Conservation (phyloP, 495 filamentous ascomycete species). For the Penicillium ochrochloron region DNA sequence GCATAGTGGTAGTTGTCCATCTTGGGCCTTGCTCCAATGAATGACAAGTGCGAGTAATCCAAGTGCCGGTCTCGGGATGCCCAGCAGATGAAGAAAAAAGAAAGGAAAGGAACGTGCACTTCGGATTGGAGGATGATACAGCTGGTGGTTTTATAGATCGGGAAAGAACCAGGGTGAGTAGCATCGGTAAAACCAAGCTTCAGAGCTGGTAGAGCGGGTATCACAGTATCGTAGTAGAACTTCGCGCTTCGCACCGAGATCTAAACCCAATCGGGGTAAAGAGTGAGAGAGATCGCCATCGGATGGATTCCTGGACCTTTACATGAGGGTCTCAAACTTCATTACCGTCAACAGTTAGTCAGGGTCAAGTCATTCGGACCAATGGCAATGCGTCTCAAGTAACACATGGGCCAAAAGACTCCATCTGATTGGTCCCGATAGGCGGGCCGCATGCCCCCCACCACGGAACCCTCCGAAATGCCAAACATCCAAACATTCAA, state of each 20-base stretch:
- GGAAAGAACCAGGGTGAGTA: background rate
- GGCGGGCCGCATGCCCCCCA: background rate
- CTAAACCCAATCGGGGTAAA: background rate
- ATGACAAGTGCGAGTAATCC: background rate
- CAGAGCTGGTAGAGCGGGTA: too few species aligned
- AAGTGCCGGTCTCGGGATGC: background rate
- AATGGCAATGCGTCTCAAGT: background rate
- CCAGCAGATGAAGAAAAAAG: background rate
- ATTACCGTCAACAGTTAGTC: background rate
- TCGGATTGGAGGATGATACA: background rate
- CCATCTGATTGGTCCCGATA: background rate
- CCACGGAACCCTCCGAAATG: background rate
- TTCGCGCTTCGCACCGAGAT: constrained; percentile 22
- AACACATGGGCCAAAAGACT: constrained; percentile 2
- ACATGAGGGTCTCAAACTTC: background rate
- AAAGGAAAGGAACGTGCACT: constrained; percentile 4
- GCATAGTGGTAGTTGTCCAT: constrained; percentile 35
- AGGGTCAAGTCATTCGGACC: background rate
- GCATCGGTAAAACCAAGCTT: background rate
- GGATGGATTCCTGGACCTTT: background rate
- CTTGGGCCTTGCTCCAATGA: background rate
- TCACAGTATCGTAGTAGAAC: background rate
- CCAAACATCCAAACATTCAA: too few species aligned
- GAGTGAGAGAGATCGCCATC: background rate
- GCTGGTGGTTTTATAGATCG: constrained; percentile 14